Base-by-base conservation (phyloP, 345 rosid species). In the Corymbia maculata region DNA sequence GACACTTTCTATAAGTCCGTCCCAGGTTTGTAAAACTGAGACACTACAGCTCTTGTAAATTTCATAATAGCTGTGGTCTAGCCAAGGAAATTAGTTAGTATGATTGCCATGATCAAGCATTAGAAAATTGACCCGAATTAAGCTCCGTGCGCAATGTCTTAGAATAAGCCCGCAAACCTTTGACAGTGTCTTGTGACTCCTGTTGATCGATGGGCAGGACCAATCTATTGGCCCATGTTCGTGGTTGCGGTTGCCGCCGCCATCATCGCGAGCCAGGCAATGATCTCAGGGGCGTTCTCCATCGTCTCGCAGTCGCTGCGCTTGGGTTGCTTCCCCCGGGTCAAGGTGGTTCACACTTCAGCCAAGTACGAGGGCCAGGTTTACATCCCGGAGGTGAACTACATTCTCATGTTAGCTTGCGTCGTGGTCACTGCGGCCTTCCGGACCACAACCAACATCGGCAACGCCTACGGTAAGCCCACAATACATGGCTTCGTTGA, bases 301-400 rank as follows among this genome's bases (percentile, higher is more conserved):
- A 91, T 97, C 50, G 87, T 96, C 57, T 90, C 95, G 3, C 99
- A 97, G 80, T 95, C 98, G 8, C 85, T 93, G 52, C 87, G 92
- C n/a, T 94, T 94, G 16, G 93, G 95, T 21, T 97, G 98, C 90
- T 97, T 97, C 88, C 98, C 98, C 9, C 89, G 97, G 32, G 98
- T 97, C 22, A 94, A 94, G 88, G 95, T 97, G 30, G 93, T 96
- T 61, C 96, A 97, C 88, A 97, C 98, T 50, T 97, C 99, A 6
- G 86, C 92, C 28, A 93, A 94, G 90, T 94, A 94, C 51, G 94
- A 92, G 88, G 98, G 98, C 28, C 99, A 97, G 86, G 95, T 97
- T 61, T 96, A 96, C 88, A 95, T 97, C n/a, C 98, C 98, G 4
- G 98, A 97, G 91, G 53, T 97, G 91, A 97, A 96, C 94, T 96